Base-by-base conservation (phyloP, 257 asterid species). In the Haberlea rhodopensis region DNA sequence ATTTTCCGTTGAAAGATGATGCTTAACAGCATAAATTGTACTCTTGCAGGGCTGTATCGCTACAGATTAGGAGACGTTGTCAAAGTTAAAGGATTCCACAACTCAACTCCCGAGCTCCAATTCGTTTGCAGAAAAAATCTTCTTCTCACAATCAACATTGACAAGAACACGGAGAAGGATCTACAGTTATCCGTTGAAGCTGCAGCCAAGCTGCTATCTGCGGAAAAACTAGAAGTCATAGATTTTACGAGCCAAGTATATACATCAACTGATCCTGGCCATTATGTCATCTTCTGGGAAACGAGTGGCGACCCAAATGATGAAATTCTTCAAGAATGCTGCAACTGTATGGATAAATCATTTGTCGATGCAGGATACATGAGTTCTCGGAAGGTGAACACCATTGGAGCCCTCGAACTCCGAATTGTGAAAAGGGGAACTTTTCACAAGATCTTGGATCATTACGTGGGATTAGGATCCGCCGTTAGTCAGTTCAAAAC, bases 401-500 rank as follows among this genome's bases (percentile, higher is more conserved):
- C 80, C 29, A 88, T 88, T 18, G 91, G 81, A 1, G 45, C 90
- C 0, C 80, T 94, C 16, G 97, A 94, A 76, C 95, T 94, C 8
- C 63, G 84, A 40, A 49, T 88, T 3, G 82, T 94, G 73, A 77
- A 60, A 83, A 82, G 72, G 59, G 97, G 96, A 5, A 90, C 99
- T 0, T 94, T 94, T 52, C 95, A 86, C 40, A 86, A 82, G 95
- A 88, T 94, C 8, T 45, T 88, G 74, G 99, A 94, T 71, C 97
- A 94, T 54, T 85, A 77, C 26, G 97, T 94, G 2, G 97, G 92
- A 9, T 54, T 86, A 9, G 99, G 99, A 1, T 92, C 92, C 10
- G 97, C 99, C 2, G 97, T 90, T 18, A 94, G 97, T 77, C 99
- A 94, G 84, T 94, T 90, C 88, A 94, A 94, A 75, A 88, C 96